Percentiles rank a stretch among this genome's conserved stretches.
These are phyloP conservation scores for Candida freyschussii DNA, from an alignment of 1,139 yeast genomes.

Conservation along the genomic window DNA sequence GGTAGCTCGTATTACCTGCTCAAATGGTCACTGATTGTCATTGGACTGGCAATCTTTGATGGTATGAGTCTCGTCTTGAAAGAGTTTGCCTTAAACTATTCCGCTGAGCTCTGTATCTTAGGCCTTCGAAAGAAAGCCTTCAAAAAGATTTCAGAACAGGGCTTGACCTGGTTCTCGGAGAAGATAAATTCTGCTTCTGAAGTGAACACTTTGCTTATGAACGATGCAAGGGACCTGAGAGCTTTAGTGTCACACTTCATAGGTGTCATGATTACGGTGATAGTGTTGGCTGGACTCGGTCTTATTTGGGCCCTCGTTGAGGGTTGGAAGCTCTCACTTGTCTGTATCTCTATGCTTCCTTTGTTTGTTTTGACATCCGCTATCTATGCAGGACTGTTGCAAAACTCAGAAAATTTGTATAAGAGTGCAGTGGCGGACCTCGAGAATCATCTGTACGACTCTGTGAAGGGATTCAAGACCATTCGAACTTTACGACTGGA, in stretches of 20 bases:
- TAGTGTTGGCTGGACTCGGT: conserved; percentile 54
- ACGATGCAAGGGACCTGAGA: conserved; percentile 77
- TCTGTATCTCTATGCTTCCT: conserved; percentile 73
- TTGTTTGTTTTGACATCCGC: conserved; percentile 47
- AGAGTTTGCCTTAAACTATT: conserved; percentile 44
- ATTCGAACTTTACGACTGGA: conserved; percentile 54
- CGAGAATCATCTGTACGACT: conserved; percentile 55
- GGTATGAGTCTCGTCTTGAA: conserved; percentile 55
- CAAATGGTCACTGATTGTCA: conserved; percentile 65
- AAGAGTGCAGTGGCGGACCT: conserved; percentile 50
- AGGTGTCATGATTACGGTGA: conserved; percentile 47
- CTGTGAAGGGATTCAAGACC: conserved; percentile 56
- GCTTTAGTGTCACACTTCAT: conserved; percentile 57
- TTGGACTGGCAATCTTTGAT: conserved; percentile 55
- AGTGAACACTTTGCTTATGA: conserved; percentile 63
- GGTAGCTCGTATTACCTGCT: conserved; percentile 35
- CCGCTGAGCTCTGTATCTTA: conserved; percentile 68
- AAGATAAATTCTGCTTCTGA: conserved; percentile 45
- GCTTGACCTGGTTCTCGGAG: conserved; percentile 48
- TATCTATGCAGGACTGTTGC: conserved; percentile 47
- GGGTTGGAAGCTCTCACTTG: conserved; percentile 89
- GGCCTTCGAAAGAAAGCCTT: conserved; percentile 49
- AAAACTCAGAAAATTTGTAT: conserved; percentile 53
- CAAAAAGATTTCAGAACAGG: conserved; percentile 45
- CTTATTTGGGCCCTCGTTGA: conserved; percentile 66